Percentiles rank a stretch among this genome's conserved stretches.
Conservation (phyloP, 225 moss, liverwort and hornwort species). For the Straminergon stramineum region DNA sequence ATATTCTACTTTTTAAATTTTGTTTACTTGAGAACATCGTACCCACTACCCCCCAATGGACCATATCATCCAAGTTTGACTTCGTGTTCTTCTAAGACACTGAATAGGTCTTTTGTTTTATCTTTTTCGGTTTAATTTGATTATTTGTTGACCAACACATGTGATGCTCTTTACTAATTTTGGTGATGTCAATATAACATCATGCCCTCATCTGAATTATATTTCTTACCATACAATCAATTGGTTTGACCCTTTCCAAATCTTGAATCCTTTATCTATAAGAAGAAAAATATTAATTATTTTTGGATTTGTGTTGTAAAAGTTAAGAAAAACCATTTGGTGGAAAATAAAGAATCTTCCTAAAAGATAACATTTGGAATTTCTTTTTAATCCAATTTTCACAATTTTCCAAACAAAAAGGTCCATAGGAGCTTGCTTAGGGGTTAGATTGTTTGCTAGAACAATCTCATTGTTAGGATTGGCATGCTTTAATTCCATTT, state of each 20-base stretch:
- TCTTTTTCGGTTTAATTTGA: neutral
- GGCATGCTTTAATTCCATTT: neutral
- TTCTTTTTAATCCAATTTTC: neutral
- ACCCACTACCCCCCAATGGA: neutral
- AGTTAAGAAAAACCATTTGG: neutral
- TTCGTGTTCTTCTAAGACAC: neutral
- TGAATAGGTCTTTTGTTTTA: neutral
- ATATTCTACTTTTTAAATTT: neutral
- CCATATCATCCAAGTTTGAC: neutral
- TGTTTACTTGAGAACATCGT: neutral
- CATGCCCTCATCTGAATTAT: neutral
- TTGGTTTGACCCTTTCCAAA: neutral
- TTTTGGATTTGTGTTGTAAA: neutral
- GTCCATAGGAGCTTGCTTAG: rapidly evolving
- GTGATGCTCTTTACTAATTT: rapidly evolving
- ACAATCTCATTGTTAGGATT: neutral
- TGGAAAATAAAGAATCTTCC: neutral
- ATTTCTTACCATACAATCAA: neutral
- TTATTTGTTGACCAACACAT: neutral
- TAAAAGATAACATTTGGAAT: neutral
- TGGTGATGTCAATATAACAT: neutral
- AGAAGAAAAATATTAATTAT: too few species aligned
- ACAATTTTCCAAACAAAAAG: neutral
- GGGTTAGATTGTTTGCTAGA: neutral
- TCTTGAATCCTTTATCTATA: rapidly evolving